Percentiles rank a stretch among this genome's conserved stretches.
phyloP scores from a whole-genome alignment of 306 rosid species.

The Vigna reflexopilosa region DNA sequence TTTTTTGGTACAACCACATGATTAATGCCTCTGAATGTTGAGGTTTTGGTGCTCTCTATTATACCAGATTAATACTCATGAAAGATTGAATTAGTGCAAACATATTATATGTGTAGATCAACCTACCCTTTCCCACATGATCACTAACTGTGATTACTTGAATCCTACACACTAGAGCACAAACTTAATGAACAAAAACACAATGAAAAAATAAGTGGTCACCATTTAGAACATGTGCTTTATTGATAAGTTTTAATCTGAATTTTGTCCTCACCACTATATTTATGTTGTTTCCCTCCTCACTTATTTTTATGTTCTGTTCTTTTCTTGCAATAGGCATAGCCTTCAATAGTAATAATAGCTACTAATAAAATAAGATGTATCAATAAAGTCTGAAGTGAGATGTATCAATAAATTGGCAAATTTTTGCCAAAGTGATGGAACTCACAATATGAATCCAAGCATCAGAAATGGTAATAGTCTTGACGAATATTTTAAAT shows the following conservation, averaged over 20 bases:
- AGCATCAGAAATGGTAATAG: background rate
- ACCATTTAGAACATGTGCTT: background rate
- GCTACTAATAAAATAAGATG: background rate
- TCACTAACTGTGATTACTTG: background rate
- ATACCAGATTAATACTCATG: background rate
- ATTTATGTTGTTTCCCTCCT: background rate
- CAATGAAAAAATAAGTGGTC: background rate
- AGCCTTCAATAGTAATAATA: background rate
- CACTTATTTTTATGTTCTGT: background rate
- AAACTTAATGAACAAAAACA: background rate
- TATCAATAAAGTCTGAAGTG: background rate
- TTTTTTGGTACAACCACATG: background rate
- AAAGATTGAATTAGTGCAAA: background rate
- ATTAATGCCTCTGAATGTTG: background rate
- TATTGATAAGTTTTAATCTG: background rate
- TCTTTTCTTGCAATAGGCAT: background rate
- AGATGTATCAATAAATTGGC: background rate
- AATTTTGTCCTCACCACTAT: background rate
- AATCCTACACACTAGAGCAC: background rate
- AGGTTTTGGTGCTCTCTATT: conserved; percentile 7
- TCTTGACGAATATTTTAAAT: background rate
- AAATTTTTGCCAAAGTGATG: background rate
- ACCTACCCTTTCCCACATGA: background rate
- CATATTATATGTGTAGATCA: background rate
- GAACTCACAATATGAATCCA: background rate